Base-by-base conservation (phyloP, 805 yeast genomes). In the Candida hungchunana region DNA sequence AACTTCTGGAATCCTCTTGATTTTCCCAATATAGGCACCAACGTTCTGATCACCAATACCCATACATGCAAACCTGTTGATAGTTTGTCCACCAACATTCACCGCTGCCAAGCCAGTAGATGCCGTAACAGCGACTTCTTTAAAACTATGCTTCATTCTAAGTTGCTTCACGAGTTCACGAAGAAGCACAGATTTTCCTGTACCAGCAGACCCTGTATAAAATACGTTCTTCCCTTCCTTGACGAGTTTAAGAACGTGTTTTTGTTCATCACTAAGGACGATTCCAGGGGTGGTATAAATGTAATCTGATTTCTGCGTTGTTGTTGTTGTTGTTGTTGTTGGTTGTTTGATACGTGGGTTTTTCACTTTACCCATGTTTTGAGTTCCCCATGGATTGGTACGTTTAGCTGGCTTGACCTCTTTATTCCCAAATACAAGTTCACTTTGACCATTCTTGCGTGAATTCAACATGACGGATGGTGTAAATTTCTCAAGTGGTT, bases 91-190 rank as follows among this genome's bases (percentile, higher is more conserved):
- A 3, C 94, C 95, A 48, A 93, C 83, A 50, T 88, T 87, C 27
- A 87, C 82, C 0, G 97, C 98, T 0, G 98, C 98, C 43, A 93
- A 64, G 1, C 98, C 98, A 0, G 98, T 93, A 0, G 96, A 84
- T 0, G 98, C 98, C 0, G 97, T 87, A 4, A 93, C 77, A 0
- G 94, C 96, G 4, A 93, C 85, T 0, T 66, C 59, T 7, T 21
- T 33, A 2, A 57, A 52, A 3, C 67, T 64, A 54, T 75, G 68
- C 29, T 69, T 62, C 1, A 48, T 42, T 14, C 60, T 59, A 32
- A 87, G 60, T 18, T 69, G 66, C 14, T 62, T 53, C 15, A 93
- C 87, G 18, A 93, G 63, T 26, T 79, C 76, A 33, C 77, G 60
- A 18, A 84, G 58, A 6, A 84, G 70, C 15, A 77, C 78, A 2